These are phyloP conservation scores for Boletus pseudopeckii DNA, from an alignment of 768 basidiomycete species.

Conservation along the genomic window DNA sequence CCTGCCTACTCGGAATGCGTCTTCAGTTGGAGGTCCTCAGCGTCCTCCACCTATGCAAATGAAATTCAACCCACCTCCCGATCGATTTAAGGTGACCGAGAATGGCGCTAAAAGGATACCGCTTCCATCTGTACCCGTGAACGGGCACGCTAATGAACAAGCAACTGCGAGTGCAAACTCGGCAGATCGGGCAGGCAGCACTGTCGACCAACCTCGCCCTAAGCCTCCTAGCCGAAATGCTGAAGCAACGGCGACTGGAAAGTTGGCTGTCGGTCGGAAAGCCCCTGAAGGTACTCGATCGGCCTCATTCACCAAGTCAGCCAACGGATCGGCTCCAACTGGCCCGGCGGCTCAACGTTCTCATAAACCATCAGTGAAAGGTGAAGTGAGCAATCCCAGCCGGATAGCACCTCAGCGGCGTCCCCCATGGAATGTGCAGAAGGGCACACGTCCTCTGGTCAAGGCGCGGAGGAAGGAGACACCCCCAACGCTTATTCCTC, in stretches of 20 bases:
- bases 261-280: constrained; percentile 7
- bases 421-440: constrained; percentile 3
- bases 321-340: too few relatives aligned
- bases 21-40: constrained; percentile 20
- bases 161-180: neutral
- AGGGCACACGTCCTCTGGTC: constrained; percentile 10
- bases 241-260: constrained; percentile 3
- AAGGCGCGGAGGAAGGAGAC: constrained; percentile 13
- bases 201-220: constrained; percentile 2
- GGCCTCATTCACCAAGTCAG: too few relatives aligned
- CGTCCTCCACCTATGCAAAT: constrained; percentile 26
- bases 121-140: constrained; percentile 19
- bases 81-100: constrained; percentile 26
- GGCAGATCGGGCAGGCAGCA: neutral
- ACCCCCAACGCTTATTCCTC: constrained; percentile 16
- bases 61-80: constrained; percentile 15
- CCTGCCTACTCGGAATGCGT: neutral
- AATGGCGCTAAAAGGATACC: constrained; percentile 34
- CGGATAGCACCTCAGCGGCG: constrained; percentile 6
- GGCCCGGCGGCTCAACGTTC: constrained; percentile 1
- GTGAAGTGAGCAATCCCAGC: constrained; percentile 3
- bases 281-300: neutral
- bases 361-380: constrained; percentile 10
- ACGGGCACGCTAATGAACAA: constrained; percentile 1
- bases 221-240: constrained; percentile 10